Percentiles rank a stretch among this genome's conserved stretches.
These are phyloP conservation scores for Macrolepiota albuminosa DNA, from an alignment of 768 basidiomycete genomes.

Conservation along the genomic window DNA sequence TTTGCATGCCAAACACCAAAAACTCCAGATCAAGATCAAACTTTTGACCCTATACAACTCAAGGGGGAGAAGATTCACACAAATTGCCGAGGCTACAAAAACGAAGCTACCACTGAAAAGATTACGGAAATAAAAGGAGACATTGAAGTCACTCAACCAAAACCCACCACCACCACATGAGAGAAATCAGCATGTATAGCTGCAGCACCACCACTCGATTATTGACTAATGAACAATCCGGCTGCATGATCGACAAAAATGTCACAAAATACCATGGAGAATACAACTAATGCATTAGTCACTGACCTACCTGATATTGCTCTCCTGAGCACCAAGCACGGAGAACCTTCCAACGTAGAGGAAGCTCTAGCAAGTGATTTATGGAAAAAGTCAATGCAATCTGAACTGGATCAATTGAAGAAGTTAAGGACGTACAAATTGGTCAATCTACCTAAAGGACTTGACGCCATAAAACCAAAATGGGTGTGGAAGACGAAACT, in stretches of 20 bases:
- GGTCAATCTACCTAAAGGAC: constrained; percentile 17
- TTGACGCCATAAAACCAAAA: constrained; percentile 22
- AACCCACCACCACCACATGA: not conserved
- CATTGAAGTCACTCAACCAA: too few relatives aligned
- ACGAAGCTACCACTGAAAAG: too few relatives aligned
- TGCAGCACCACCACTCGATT: not conserved
- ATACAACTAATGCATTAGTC: not conserved
- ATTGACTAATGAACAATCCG: constrained; percentile 3
- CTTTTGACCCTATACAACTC: constrained; percentile 5
- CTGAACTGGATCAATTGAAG: constrained; percentile 20
- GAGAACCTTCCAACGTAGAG: constrained; percentile 3
- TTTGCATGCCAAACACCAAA: too few relatives aligned
- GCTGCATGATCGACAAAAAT: too few relatives aligned
- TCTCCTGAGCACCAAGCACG: constrained; percentile 1
- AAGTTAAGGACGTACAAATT: constrained; percentile 26
- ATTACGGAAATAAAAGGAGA: too few relatives aligned
- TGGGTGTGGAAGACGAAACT: constrained; percentile 20
- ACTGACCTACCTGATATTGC: not conserved
- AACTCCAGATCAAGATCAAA: not conserved
- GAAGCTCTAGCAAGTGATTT: constrained; percentile 7
- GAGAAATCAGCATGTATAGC: constrained; percentile 1
- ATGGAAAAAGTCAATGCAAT: constrained; percentile 22
- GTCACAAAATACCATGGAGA: too few relatives aligned
- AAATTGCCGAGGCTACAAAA: too few relatives aligned
- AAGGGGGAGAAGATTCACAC: constrained; percentile 9